Evolutionary conservation across 495 filamentous ascomycete genomes (phyloP).

Genomic region (Penicillium canescens): DNA sequence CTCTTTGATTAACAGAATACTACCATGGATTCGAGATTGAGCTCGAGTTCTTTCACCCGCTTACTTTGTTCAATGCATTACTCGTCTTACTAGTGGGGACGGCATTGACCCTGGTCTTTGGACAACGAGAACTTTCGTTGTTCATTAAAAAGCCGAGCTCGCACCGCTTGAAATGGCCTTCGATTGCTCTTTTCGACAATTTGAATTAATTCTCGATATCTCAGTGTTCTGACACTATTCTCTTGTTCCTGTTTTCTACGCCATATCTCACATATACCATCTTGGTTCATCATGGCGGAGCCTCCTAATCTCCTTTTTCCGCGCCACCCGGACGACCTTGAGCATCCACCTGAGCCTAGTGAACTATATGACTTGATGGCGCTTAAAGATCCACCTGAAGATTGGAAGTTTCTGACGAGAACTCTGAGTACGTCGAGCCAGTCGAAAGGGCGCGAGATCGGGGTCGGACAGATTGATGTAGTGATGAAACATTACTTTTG

Average conservation of each 20-base stretch:
- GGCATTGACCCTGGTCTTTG: not conserved
- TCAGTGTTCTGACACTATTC: not conserved
- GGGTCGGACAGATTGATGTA: not conserved
- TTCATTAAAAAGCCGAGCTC: slow-evolving; percentile 1
- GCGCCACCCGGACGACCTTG: not conserved
- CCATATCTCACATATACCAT: too few species aligned
- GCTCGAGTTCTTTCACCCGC: slow-evolving; percentile 1
- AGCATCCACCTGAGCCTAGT: slow-evolving; percentile 1
- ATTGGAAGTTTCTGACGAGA: slow-evolving; percentile 11
- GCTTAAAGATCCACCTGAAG: slow-evolving; percentile 26
- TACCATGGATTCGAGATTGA: not conserved
- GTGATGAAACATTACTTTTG: slow-evolving; percentile 28
- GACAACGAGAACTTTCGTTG: not conserved
- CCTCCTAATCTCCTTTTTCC: not conserved
- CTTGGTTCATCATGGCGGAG: too few species aligned
- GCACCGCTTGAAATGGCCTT: not conserved
- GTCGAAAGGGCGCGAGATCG: not conserved
- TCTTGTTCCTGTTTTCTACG: too few species aligned
- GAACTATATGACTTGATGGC: slow-evolving; percentile 10
- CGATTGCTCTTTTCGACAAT: not conserved
- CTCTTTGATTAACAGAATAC: not conserved
- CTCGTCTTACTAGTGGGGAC: not conserved
- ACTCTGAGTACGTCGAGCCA: not conserved
- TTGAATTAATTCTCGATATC: not conserved
- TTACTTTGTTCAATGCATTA: not conserved